Evolutionary conservation across 1,284 basidiomycete species (phyloP), one percentile per base, ranked within the genome.

Genomic region (Rhodotorula sp.): DNA sequence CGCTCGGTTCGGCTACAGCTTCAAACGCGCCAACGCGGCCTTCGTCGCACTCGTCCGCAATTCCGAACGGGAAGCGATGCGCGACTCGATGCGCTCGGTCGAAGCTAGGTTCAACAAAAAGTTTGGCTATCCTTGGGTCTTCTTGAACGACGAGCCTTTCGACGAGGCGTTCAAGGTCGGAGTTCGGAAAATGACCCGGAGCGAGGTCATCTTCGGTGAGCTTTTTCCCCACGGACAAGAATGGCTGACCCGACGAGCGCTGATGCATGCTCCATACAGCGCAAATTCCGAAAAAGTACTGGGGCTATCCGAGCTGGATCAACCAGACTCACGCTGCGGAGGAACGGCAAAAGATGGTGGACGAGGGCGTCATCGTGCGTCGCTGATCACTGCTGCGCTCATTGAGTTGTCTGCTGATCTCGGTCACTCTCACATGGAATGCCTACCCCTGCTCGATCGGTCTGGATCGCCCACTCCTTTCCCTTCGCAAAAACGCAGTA

Each of bases 311-410:
- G 1, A 21, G 90, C 0, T 86, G 87, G 49, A 79, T 82, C 65
- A 79, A 82, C 63, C 89, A 92, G 78, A 83, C 86, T 6, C 84
- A 84, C 62, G 91, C 92, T 2, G 83, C 81, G n/a, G 84, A 83
- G 59, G 85, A 86, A 28, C 84, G 92, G 66, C 83, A 85, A 62
- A 84, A 84, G 72, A 86, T 95, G 90, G 83, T 86, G 34, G 84
- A 85, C 76, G 84, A 92, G 66, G 85, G 88, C 69, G 90, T 97
- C 76, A 93, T 95, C 67, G 95, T 77, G 91, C 45, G 72, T 64
- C 23, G 26, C 14, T 5, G 34, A 12, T 5, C 15, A 6, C 8
- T 49, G 54, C 31, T 48, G 18, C 43, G n/a, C 15, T 31, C n/a
- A 12, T 3, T 16, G 15, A 18, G 3, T 21, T 43, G 18, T 14